Percentiles rank a stretch among this genome's conserved stretches.
Evolutionary conservation across 1,284 basidiomycete genomes (phyloP).

Genomic region (Veloporphyrellus conicus): DNA sequence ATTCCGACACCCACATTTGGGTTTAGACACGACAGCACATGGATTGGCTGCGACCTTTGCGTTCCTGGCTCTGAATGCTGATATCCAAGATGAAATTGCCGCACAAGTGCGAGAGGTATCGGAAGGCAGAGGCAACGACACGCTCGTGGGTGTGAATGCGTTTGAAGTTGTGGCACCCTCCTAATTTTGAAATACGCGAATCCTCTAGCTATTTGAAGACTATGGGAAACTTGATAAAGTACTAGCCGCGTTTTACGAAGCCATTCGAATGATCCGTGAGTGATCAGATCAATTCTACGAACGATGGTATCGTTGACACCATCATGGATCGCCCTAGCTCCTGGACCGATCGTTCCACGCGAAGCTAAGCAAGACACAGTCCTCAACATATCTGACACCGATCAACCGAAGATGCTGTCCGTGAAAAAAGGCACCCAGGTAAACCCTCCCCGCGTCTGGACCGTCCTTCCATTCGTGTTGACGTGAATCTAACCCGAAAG

Average conservation of each 20-base stretch:
- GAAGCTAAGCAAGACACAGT: neutral
- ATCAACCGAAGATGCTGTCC: neutral
- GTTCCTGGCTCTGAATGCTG: slow-evolving; percentile 39
- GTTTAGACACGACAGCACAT: slow-evolving; percentile 48
- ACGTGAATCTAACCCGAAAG: neutral
- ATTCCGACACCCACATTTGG: neutral
- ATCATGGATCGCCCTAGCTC: neutral
- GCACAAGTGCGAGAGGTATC: slow-evolving; percentile 38
- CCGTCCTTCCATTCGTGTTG: neutral
- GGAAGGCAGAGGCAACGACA: slow-evolving; percentile 38
- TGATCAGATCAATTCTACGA: too few relatives aligned
- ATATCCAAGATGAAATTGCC: slow-evolving; percentile 46
- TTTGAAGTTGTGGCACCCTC: too few relatives aligned
- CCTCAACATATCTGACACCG: neutral
- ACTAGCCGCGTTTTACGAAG: slow-evolving; percentile 42
- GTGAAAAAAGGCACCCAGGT: slow-evolving; percentile 1
- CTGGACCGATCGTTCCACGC: neutral
- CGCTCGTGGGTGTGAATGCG: slow-evolving; percentile 35
- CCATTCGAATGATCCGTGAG: neutral
- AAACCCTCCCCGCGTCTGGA: neutral
- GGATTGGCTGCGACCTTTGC: slow-evolving; percentile 43
- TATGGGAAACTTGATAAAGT: slow-evolving; percentile 44
- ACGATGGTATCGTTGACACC: neutral
- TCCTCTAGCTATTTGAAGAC: slow-evolving; percentile 33
- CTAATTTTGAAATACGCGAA: slow-evolving; percentile 19